Evolutionary conservation across 2,329 filamentous ascomycete genomes (phyloP), one percentile per base, ranked within the genome.

Genomic region (Cercospora canescens): DNA sequence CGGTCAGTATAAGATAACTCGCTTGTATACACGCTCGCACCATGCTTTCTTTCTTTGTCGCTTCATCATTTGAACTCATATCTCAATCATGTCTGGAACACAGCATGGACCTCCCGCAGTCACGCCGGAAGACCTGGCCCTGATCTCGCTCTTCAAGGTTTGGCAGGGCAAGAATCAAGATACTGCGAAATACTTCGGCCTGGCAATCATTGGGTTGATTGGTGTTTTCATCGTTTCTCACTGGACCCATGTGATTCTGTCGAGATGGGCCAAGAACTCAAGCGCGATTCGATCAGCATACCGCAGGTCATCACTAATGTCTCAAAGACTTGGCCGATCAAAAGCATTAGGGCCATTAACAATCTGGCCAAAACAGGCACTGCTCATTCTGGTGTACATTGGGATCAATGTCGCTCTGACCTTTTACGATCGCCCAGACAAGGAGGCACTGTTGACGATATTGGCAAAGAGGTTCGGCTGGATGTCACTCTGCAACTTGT

Each of bases 401-500:
- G 70, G 60, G 35, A 70, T 70, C 39, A 69, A 69, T 45, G 67
- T 63, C 12, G 54, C 62, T 11, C 52, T 71, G 59, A 64, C 67
- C 14, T 71, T 71, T 21, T 54, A 70, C 48, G 69, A 71, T 50
- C 56, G 41, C 4, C 67, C 66, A 41, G 57, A 66, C 7, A 62
- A 63, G 7, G 68, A 54, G 11, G n/a, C 56, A 2, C 59, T 64
- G 16, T 39, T 60, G 12, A 70, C 67, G 12, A 70, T 70, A 7
- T 66, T 73, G 9, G 69, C 70, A 4, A 72, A 72, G 39, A 63
- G 72, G 34, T 68, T 74, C 24, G 72, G 71, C 39, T 73, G 71
- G 71, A 66, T 75, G 37, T 64, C 70, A 4, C 56, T 72, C 28
- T 69, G 62, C 60, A 73, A 73, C 64, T 63, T 74, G 60, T 68